Conservation (phyloP, 352 stramenopile genomes). For the Globisporangium carolinianum region DNA sequence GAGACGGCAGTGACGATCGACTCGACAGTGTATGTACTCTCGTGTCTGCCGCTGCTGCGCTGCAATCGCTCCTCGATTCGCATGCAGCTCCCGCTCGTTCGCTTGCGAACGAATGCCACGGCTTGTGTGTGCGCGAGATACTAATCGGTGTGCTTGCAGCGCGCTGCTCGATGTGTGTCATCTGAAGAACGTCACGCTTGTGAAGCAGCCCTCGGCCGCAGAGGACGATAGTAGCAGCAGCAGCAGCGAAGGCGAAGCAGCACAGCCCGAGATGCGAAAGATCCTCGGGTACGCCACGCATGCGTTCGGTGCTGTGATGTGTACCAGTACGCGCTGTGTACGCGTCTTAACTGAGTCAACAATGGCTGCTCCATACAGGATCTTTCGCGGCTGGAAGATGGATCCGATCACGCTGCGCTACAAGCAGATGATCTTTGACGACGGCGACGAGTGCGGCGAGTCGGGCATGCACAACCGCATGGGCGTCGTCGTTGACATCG, state of each 20-base stretch:
- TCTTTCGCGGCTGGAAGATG: constrained; percentile 74
- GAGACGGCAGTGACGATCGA: constrained; percentile 33
- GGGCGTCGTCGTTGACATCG: constrained; percentile 43
- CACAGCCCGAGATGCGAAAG: constrained; percentile 20
- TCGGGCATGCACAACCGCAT: constrained; percentile 22
- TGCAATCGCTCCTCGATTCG: not conserved
- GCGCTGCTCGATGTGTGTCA: constrained; percentile 56
- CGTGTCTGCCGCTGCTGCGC: too few relatives aligned
- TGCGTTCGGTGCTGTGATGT: not conserved
- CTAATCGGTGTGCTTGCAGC: constrained; percentile 11
- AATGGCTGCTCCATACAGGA: constrained; percentile 19
- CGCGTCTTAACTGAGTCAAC: too few relatives aligned
- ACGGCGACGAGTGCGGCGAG: constrained; percentile 58
- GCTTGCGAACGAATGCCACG: too few relatives aligned
- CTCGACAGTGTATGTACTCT: constrained; percentile 28
- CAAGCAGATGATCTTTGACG: constrained; percentile 76
- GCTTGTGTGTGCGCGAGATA: not conserved
- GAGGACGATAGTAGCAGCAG: not conserved
- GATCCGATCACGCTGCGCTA: constrained; percentile 72
- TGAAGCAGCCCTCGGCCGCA: constrained; percentile 10
- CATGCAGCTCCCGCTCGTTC: too few relatives aligned
- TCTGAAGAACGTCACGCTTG: constrained; percentile 53
- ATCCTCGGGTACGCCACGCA: constrained; percentile 39
- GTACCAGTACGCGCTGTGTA: not conserved
- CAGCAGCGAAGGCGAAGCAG: not conserved